Evolutionary conservation across 371 early-diverging fungal species (phyloP).

Genomic region (Parasitella parasitica): DNA sequence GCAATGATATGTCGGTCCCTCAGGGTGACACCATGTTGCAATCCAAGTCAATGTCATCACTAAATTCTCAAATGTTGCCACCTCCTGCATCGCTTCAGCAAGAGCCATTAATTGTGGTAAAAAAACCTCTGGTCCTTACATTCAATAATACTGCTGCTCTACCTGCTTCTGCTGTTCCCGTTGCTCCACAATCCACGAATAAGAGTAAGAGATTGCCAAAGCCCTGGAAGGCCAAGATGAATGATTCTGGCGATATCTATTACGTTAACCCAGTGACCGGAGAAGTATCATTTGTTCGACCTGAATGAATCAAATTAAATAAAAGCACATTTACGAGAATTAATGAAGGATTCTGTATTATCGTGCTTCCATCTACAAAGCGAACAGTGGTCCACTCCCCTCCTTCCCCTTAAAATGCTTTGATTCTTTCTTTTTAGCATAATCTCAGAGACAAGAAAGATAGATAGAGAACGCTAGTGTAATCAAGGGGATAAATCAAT

Average conservation of each 20-base stretch:
- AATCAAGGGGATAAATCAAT: not conserved
- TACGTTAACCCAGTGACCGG: slow-evolving; percentile 6
- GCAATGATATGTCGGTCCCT: not conserved
- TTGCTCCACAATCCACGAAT: not conserved
- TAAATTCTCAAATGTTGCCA: not conserved
- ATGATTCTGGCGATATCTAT: slow-evolving; percentile 9
- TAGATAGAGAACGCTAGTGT: not conserved
- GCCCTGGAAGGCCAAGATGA: slow-evolving; percentile 10
- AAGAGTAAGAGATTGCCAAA: slow-evolving; percentile 4
- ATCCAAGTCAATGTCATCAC: not conserved
- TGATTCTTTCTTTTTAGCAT: not conserved
- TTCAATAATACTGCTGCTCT: not conserved
- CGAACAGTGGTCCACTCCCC: no score
- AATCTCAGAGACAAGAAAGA: not conserved
- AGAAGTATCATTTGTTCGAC: slow-evolving; percentile 2
- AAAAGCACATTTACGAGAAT: no score
- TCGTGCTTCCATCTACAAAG: no score
- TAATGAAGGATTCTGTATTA: no score
- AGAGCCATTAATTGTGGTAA: not conserved
- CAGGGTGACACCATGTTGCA: not conserved
- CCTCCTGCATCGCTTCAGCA: not conserved
- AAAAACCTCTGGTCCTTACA: not conserved
- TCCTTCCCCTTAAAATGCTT: not conserved
- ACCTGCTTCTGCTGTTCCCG: no score
- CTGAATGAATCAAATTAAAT: no score